Evolutionary conservation across 2,329 filamentous ascomycete species (phyloP), one percentile per base, ranked within the genome.

Genomic region (Phialocephala sp.): DNA sequence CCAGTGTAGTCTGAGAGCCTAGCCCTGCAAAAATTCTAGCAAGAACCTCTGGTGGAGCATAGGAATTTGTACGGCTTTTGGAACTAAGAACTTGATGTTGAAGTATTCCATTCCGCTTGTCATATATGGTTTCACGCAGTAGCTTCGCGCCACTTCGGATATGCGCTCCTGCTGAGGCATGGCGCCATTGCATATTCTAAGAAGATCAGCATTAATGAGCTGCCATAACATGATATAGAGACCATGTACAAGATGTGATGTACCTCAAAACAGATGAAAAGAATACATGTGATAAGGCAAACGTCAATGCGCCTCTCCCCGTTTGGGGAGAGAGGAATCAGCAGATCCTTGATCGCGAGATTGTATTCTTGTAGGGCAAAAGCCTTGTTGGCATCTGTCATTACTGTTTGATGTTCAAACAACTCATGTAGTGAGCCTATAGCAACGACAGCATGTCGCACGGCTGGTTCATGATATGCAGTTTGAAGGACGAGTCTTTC

Each of bases 401-500:
- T 32, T 32, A 32, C 27, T 60, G 8, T 12, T n/a, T n/a, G 11
- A 52, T 14, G 24, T 55, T 69, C 58, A 32, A 60, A 63, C 5
- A 55, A 2, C 52, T 74, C 67, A 60, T 73, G 72, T 0, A 74
- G 52, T 41, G 72, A 65, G 6, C 68, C 70, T 59, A 73, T 32
- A 2, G 71, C 72, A 43, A 74, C 50, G 15, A 71, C 52, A 2
- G 71, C 69, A 68, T 72, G 69, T 14, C 62, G 66, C 18, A 73
- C 57, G 11, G 69, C 64, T 1, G 68, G 59, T 54, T 72, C 69
- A 2, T 81, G 79, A 69, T 89, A 84, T 58, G 86, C 88, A 73
- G 87, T 85, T 70, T 87, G 85, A 24, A 90, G 75, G 2, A 90
- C 86, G 18, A 83, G 81, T 56, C 81, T 80, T 1, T 83, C 86